Percentiles rank a stretch among this genome's conserved stretches.
Evolutionary conservation across 1,284 basidiomycete genomes (phyloP).

Genomic region (Ganoderma sinense): DNA sequence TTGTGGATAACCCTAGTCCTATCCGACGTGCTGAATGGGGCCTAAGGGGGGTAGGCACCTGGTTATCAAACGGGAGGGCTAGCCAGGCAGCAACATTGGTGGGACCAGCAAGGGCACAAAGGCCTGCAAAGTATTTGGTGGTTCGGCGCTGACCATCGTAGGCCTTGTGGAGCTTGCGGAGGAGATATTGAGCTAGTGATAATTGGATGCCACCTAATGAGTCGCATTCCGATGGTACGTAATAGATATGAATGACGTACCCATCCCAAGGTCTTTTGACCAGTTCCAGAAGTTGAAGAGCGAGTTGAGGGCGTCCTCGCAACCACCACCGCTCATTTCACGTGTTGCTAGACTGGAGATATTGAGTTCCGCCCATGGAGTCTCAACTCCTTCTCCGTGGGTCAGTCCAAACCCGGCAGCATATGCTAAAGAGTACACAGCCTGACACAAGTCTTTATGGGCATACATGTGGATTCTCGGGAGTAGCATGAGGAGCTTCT

Average conservation of each 20-base stretch:
- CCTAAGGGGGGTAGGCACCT: conserved; percentile 5
- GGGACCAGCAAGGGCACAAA: not conserved
- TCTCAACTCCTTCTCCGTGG: conserved; percentile 13
- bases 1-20: too few relatives aligned
- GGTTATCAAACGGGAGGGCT: not conserved
- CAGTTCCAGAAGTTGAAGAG: conserved; percentile 13
- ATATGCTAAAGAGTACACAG: conserved; percentile 3
- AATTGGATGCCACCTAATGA: not conserved
- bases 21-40: too few relatives aligned
- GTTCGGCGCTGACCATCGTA: not conserved
- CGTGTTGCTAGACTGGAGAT: not conserved
- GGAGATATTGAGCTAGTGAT: not conserved
- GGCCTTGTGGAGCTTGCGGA: not conserved
- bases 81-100: not conserved
- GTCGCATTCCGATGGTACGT: not conserved
- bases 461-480: conserved; percentile 10
- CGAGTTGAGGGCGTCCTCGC: conserved; percentile 1
- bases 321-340: conserved; percentile 8
- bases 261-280: not conserved
- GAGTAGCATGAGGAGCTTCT: not conserved
- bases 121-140: conserved; percentile 2
- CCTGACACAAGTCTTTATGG: conserved; percentile 14
- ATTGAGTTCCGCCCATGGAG: conserved; percentile 10
- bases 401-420: not conserved
- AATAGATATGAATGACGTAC: not conserved